Base-by-base conservation (phyloP, 1,139 yeast genomes). In the Candida sojae region DNA sequence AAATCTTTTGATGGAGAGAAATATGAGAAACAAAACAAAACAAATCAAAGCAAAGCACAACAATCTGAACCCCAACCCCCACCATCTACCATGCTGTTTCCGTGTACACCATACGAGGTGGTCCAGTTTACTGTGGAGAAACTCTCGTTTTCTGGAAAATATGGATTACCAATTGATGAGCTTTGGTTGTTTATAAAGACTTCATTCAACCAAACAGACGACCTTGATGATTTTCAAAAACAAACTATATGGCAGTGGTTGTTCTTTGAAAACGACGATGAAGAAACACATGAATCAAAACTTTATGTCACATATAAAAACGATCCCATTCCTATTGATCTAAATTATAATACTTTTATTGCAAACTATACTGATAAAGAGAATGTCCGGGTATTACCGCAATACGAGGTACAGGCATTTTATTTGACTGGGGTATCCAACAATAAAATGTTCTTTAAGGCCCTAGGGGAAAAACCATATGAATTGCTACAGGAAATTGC, bases 401-500 rank as follows among this genome's bases (percentile, higher is more conserved):
- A 70, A 7, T 57, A 68, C 9, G 75, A 69, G 46, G 70, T 73
- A 12, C 80, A 73, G 58, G 73, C 76, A 68, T 68, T 63, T 34
- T 71, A 64, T 52, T 59, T 75, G 44, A 73, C 78, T 5, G 77
- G 77, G 0, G 60, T 67, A 2, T 70, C 68, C 26, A 64, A 64
- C 32, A 66, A 71, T 37, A 68, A 68, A 51, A 62, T 66, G 44
- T 55, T 67, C 11, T 64, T 63, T 45, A 50, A 63, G 13, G 68
- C 66, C 42, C 51, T 75, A 41, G 80, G 80, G 1, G 79, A 73
- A 10, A 64, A 62, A 46, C 77, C 79, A 1, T 74, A 71, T 48
- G 72, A 71, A 51, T 61, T 75, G 38, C 54, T 75, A 21, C 67
- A 74, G 55, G 79, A 72, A 42, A 73, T 86, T 45, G 87, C 90